These are phyloP conservation scores for Beauveria bassiana DNA, from an alignment of 2,329 filamentous ascomycete species.

Conservation along the genomic window DNA sequence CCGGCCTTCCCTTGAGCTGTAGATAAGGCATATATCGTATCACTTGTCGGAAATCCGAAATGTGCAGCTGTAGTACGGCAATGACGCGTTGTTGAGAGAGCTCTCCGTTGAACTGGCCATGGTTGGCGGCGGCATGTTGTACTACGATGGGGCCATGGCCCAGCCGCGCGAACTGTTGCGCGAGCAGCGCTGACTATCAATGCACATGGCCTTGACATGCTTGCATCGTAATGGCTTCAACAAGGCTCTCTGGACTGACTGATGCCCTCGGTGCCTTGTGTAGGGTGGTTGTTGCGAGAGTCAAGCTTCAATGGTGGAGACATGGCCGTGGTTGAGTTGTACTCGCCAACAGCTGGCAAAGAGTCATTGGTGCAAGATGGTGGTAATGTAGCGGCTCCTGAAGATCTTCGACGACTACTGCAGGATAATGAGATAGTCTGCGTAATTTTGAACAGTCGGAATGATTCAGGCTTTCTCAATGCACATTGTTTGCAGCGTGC, in stretches of 20 bases:
- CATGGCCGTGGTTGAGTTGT: too few relatives aligned
- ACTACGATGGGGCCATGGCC: background rate
- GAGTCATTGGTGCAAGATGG: background rate
- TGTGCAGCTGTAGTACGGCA: background rate
- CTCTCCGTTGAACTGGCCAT: background rate
- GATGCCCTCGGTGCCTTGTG: too few relatives aligned
- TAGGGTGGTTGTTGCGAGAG: background rate
- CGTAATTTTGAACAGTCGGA: background rate
- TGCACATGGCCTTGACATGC: background rate
- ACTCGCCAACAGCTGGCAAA: background rate
- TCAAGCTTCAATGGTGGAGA: background rate
- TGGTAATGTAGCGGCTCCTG: too few relatives aligned
- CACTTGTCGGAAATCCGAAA: slow-evolving; percentile 21
- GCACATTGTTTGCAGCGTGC: background rate
- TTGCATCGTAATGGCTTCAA: too few relatives aligned
- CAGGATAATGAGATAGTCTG: background rate
- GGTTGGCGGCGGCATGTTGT: background rate
- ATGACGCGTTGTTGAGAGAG: background rate
- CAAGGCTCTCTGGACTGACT: background rate
- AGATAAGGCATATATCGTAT: slow-evolving; percentile 88
- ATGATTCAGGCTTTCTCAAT: background rate
- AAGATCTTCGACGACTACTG: too few relatives aligned
- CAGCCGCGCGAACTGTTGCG: background rate
- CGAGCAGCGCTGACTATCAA: background rate
- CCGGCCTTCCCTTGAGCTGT: slow-evolving; percentile 79